Base-by-base conservation (phyloP, 2,329 filamentous ascomycete genomes). In the Paramyrothecium roridum region DNA sequence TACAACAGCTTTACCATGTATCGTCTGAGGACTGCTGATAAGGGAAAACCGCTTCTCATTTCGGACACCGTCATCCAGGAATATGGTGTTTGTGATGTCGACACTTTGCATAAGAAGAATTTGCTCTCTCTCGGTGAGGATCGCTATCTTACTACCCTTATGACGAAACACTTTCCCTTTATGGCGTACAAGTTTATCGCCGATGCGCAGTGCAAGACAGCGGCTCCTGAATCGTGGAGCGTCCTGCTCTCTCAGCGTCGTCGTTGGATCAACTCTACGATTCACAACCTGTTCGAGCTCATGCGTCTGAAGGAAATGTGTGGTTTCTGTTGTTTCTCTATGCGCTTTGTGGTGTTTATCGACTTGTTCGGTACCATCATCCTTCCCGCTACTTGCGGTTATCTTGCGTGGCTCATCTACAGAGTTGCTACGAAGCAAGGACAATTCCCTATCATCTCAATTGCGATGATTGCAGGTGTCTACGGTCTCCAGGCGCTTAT, bases 191-290 rank as follows among this genome's bases (percentile, higher is more conserved):
- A 98, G 74, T 99, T 98, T 71, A 83, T 97, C 52, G 85, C 93
- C 1, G 91, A 96, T 73, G 95, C 95, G 8, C 95, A 92, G 72
- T 96, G 93, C 63, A 88, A 90, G 67, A 99, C 95, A 2, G 93
- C 93, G 47, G 95, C 95, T 1, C 95, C 95, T 2, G 92, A 98
- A 67, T 90, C 89, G 22, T 99, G 93, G 91, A 90, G 87, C 67
- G 91, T 99, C 65, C 77, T 99, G 64, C 80, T 99, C 33, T 99
- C 95, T n/a, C 95, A 99, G 72, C 88, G 95, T 81, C 92, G 95
- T 79, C 89, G 95, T 71, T 99, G 95, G 95, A 99, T 99, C 73
- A 99, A 99, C 77, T 98, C 95, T 1, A 99, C 95, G 11, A 89
- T 99, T 58, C 95, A 99, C 80, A 99, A 99, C 71, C 74, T 99